Evolutionary conservation across 805 yeast genomes (phyloP), one percentile per base, ranked within the genome.

Genomic region (Candida ortonii): DNA sequence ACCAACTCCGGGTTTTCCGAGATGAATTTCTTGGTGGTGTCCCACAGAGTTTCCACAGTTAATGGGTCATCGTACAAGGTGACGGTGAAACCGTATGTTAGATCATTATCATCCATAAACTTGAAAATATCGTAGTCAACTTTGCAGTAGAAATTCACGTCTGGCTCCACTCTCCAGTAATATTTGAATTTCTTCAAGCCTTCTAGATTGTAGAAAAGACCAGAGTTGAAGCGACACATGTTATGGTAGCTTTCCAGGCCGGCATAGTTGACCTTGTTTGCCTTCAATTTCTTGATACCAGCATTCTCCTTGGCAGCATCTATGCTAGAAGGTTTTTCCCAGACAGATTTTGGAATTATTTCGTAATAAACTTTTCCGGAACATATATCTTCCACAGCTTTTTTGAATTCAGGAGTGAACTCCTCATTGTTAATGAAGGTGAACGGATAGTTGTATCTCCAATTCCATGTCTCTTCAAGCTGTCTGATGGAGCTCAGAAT

Each of bases 141-240:
- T 56, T 85, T 86, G 65, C 95, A 87, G 61, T 64, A 75, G 44
- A 84, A 70, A 55, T 75, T 72, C 49, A 80, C 76, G 47, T 75
- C 81, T 10, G 96, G 96, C 63, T 88, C 96, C 22, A 88, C 89
- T 61, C 95, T 78, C 96, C 96, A 88, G 69, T 85, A 86, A 73
- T 82, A 87, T 52, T 81, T 84, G 70, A 80, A 88, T 16, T 78
- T 74, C 40, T 68, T 63, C 60, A 87, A 53, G 31, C 78, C 61
- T 33, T 73, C 75, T 55, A 84, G 86, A 57, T 81, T 70, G 73
- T 78, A 86, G 66, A 86, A 83, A 57, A 81, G 82, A 1, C 95
- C 95, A 12, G 88, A 76, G 59, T 84, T 88, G 61, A 74, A 87
- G 47, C 96, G 74, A 61, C 95, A 87, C 95, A 88, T 84, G 62